Conservation (phyloP, 2,329 filamentous ascomycete genomes). For the Fusarium gaditjirri region DNA sequence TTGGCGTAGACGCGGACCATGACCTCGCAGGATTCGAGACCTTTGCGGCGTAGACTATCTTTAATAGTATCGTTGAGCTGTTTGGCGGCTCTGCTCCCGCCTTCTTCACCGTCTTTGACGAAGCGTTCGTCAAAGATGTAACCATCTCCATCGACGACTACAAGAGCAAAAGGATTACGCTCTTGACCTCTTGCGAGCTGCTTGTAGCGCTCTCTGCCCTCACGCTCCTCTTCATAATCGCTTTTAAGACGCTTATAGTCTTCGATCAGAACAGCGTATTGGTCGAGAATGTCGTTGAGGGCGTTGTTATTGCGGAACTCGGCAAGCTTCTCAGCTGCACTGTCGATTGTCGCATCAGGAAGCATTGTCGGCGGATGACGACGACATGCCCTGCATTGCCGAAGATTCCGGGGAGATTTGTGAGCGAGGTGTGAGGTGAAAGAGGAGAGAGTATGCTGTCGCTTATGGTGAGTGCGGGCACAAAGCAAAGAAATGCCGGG, state of each 20-base stretch:
- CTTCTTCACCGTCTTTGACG: constrained; percentile 59
- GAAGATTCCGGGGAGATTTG: background rate
- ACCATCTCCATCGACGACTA: constrained; percentile 71
- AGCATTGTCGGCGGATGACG: constrained; percentile 29
- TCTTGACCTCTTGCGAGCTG: constrained; percentile 60
- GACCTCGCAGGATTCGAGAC: constrained; percentile 61
- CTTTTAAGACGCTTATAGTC: constrained; percentile 66
- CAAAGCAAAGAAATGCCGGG: background rate
- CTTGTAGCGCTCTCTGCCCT: constrained; percentile 65
- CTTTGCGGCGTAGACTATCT: constrained; percentile 57
- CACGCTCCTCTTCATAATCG: constrained; percentile 67
- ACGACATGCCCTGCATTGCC: constrained; percentile 30
- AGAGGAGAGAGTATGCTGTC: background rate
- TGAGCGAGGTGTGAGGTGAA: no score
- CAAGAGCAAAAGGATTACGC: constrained; percentile 67
- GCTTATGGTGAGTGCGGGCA: constrained; percentile 17
- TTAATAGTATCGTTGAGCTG: constrained; percentile 63
- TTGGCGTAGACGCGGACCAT: constrained; percentile 68
- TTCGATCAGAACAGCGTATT: constrained; percentile 56
- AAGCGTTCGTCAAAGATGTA: constrained; percentile 63
- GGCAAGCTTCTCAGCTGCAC: constrained; percentile 45
- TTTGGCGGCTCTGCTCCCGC: constrained; percentile 65
- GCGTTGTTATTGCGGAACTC: constrained; percentile 45
- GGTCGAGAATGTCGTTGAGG: constrained; percentile 47
- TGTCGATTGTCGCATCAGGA: constrained; percentile 35